These are phyloP conservation scores for Yamadazyma nakazawae DNA, from an alignment of 805 yeast genomes.

Conservation along the genomic window DNA sequence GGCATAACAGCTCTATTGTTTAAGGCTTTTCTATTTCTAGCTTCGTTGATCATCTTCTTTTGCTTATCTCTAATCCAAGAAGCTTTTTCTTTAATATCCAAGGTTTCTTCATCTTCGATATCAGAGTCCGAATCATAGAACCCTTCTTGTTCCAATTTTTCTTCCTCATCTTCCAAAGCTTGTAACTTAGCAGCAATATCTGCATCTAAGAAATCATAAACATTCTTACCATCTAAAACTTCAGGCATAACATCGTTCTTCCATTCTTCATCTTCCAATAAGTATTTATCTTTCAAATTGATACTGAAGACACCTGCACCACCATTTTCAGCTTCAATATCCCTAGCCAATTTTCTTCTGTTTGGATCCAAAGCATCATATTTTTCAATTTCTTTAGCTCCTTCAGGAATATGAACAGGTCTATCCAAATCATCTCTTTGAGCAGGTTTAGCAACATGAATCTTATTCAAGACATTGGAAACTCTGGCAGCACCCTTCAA, in stretches of 20 bases:
- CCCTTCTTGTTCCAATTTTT: conserved; percentile 87
- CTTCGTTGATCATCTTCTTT: conserved; percentile 86
- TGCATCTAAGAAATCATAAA: conserved; percentile 94
- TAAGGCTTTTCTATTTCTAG: conserved; percentile 80
- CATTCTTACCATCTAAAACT: conserved; percentile 91
- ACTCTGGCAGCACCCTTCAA: conserved; percentile 90
- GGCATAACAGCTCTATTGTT: conserved; percentile 89
- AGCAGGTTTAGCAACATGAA: conserved; percentile 89
- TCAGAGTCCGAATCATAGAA: conserved; percentile 83
- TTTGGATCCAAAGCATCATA: conserved; percentile 80
- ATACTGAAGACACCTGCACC: conserved; percentile 98
- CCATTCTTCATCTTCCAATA: conserved; percentile 96
- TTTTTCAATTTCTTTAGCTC: conserved; percentile 54
- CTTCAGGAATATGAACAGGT: conserved; percentile 79
- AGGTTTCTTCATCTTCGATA: conserved; percentile 55
- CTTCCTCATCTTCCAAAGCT: conserved; percentile 97
- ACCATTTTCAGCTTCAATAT: conserved; percentile 90
- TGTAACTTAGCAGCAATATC: conserved; percentile 91
- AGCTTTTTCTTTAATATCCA: conserved; percentile 80
- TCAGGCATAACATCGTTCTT: conserved; percentile 97
- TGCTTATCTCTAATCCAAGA: conserved; percentile 94
- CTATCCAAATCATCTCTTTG: conserved; percentile 84
- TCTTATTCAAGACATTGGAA: conserved; percentile 85
- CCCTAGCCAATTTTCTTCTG: conserved; percentile 78
- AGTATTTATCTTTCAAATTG: conserved; percentile 86